phyloP scores from a whole-genome alignment of 1,284 basidiomycete genomes.

The Ganoderma lingzhi region DNA sequence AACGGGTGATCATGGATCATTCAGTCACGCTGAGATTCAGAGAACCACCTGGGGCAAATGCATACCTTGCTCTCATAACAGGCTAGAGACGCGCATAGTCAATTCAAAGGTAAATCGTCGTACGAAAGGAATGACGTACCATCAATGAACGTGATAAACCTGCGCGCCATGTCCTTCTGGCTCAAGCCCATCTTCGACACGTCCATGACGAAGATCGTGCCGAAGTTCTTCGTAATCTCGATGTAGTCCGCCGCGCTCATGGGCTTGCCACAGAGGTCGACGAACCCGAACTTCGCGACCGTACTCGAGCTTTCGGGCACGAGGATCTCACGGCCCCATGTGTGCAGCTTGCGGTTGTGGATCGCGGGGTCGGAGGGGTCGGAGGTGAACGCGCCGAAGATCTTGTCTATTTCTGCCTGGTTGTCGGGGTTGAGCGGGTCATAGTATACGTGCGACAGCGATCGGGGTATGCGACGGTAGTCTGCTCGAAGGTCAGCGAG shows the following conservation, averaged over 20 bases:
- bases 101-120: slow-evolving; percentile 8
- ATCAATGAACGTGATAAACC: slow-evolving; percentile 99
- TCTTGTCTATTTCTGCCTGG: slow-evolving; percentile 77
- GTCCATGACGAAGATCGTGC: slow-evolving; percentile 88
- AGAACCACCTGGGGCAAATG: neutral
- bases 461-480: slow-evolving; percentile 91
- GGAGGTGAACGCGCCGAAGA: slow-evolving; percentile 76
- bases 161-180: slow-evolving; percentile 90
- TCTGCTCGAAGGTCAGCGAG: slow-evolving; percentile 63
- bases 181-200: slow-evolving; percentile 90
- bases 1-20: neutral
- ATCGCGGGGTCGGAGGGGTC: slow-evolving; percentile 67
- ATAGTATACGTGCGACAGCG: slow-evolving; percentile 93
- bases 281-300: slow-evolving; percentile 90
- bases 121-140: slow-evolving; percentile 52
- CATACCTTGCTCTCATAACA: slow-evolving; percentile 90
- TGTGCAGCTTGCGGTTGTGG: slow-evolving; percentile 70
- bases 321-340: slow-evolving; percentile 88
- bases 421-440: slow-evolving; percentile 78
- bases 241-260: slow-evolving; percentile 96
- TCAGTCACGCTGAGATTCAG: neutral
- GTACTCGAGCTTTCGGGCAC: slow-evolving; percentile 84
- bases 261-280: slow-evolving; percentile 89
- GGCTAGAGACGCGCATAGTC: slow-evolving; percentile 50
- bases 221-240: slow-evolving; percentile 90